Base-by-base conservation (phyloP, 139 green algal species). In the Chlamydomonas eustigma region DNA sequence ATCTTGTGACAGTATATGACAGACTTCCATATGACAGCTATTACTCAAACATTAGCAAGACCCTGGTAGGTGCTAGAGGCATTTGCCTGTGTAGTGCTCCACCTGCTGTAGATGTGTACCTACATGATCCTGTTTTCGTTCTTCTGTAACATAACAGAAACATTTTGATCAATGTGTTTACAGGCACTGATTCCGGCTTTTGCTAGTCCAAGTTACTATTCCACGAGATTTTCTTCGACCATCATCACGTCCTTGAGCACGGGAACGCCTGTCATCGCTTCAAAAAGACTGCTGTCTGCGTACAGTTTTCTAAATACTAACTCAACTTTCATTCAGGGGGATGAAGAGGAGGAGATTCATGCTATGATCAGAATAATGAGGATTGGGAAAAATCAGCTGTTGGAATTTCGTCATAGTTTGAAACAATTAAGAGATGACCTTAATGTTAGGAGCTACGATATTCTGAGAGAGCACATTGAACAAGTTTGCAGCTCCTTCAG, bases 231-330 rank as follows among this genome's bases (percentile, higher is more conserved):
- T 39, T 80, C 73, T 5, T 84, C 76, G 68, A 84, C 81, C 5
- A 64, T 89, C 44, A 76, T 87, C 39, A 74, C 81, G 1, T 74
- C 64, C 31, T 75, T 89, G 0, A 84, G 73, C 22, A 79, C 81
- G 3, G 84, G 81, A 1, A 81, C 69, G 38, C 84, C 84, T 33
- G 51, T 89, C 35, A 71, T 89, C 0, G 77, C 77, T 4, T 39
- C 68, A 5, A 37, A 30, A 4, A 32, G n/a, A 38, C 8, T 75
- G 28, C 18, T 72, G 65, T 72, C 22, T 72, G 39, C 58, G 28
- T 70, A 70, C 58, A 70, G 25, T 5, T 70, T 8, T 35, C 8
- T 70, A 28, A 24, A 18, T 24, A 34, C 32, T 24, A 70, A 34
- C 58, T 32, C 18, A 18, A 28, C 28, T 32, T 80, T 70, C 30